Percentiles rank a stretch among this genome's conserved stretches.
These are phyloP conservation scores for Exophiala alcalophila DNA, from an alignment of 2,329 filamentous ascomycete species.

Conservation along the genomic window DNA sequence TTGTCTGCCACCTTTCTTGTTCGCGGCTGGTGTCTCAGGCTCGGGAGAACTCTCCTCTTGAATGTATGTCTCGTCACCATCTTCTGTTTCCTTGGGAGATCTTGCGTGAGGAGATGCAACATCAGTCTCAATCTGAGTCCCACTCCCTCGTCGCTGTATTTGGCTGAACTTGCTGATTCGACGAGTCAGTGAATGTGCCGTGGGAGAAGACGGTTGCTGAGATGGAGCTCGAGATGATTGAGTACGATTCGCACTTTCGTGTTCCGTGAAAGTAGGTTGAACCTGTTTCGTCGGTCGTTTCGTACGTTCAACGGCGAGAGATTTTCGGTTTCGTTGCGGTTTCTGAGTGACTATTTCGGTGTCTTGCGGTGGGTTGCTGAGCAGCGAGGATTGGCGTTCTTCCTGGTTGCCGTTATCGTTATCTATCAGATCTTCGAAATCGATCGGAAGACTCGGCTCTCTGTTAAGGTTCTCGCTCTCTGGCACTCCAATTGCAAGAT, in stretches of 20 bases:
- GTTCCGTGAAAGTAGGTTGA: neutral
- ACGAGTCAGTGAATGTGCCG: neutral
- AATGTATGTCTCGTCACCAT: slow-evolving; percentile 25
- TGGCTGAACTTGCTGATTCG: slow-evolving; percentile 12
- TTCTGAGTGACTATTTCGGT: slow-evolving; percentile 1
- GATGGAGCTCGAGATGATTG: neutral
- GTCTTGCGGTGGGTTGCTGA: neutral
- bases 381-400: neutral
- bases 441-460: too few relatives aligned
- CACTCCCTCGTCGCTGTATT: neutral
- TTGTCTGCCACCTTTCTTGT: slow-evolving; percentile 16
- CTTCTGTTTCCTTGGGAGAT: slow-evolving; percentile 15
- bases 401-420: too few relatives aligned
- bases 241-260: neutral
- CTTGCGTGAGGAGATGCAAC: slow-evolving; percentile 19
- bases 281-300: slow-evolving; percentile 15
- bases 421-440: too few relatives aligned
- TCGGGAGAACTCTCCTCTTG: slow-evolving; percentile 25
- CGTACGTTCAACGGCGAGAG: slow-evolving; percentile 12
- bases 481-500: too few relatives aligned
- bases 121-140: slow-evolving; percentile 21
- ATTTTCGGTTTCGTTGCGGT: slow-evolving; percentile 18
- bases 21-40: slow-evolving; percentile 18
- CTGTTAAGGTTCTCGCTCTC: too few relatives aligned
- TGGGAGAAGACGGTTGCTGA: neutral